phyloP scores from a whole-genome alignment of 805 yeast genomes.

The Metschnikowia koreensis region DNA sequence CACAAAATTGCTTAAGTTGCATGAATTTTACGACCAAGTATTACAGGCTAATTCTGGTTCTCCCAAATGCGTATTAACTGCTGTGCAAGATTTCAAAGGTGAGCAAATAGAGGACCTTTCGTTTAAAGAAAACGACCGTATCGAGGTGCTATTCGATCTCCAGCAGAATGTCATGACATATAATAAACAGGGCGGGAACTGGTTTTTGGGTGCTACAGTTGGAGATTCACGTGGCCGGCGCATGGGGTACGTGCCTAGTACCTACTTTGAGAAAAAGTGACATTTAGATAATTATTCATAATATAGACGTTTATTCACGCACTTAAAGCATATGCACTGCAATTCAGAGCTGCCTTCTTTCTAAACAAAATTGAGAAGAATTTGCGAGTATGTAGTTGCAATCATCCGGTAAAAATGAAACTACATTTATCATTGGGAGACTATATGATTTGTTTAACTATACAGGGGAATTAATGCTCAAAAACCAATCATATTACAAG shows the following conservation, averaged over 20 bases:
- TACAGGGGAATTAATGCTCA: no score
- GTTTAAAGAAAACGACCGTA: conserved; percentile 31
- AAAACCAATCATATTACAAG: no score
- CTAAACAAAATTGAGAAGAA: no score
- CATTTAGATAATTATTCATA: no score
- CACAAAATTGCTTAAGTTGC: conserved; percentile 25
- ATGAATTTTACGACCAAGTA: conserved; percentile 22
- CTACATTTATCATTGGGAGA: no score
- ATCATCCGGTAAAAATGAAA: no score
- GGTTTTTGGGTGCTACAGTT: conserved; percentile 33
- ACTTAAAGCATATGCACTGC: no score
- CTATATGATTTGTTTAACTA: no score
- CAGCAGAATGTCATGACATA: conserved; percentile 24
- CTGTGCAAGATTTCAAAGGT: conserved; percentile 30
- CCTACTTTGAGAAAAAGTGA: conserved; percentile 1
- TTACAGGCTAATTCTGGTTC: not conserved
- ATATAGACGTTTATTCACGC: no score
- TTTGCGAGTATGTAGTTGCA: no score
- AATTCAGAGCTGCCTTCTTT: no score
- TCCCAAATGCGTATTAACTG: conserved; percentile 5
- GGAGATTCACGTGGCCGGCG: conserved; percentile 3
- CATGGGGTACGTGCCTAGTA: conserved; percentile 40
- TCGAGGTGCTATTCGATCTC: conserved; percentile 34
- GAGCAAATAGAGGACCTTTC: conserved; percentile 38
- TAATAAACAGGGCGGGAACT: conserved; percentile 22